Evolutionary conservation across 148 eudicot species (phyloP).

Genomic region (Fagopyrum tataricum): DNA sequence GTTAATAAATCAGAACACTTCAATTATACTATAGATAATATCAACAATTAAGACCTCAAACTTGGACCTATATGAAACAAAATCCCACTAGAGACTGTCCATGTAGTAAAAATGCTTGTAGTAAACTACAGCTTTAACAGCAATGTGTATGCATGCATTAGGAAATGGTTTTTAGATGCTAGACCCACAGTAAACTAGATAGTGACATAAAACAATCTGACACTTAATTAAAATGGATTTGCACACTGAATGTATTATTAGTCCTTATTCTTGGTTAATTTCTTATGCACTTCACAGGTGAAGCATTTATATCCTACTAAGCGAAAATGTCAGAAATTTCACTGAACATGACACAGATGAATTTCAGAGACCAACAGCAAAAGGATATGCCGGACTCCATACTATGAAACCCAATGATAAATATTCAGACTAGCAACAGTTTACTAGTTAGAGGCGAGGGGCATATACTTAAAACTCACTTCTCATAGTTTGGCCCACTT

Average conservation of each 20-base stretch:
- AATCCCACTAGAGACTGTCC: neutral
- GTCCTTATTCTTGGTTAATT: neutral
- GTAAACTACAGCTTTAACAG: too few relatives aligned
- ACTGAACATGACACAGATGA: neutral
- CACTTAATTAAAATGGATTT: neutral
- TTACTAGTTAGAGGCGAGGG: neutral
- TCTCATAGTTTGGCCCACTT: conserved; percentile 36
- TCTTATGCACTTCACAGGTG: neutral
- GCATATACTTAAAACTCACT: conserved; percentile 39
- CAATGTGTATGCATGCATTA: too few relatives aligned
- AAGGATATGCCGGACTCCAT: neutral
- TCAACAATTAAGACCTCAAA: neutral
- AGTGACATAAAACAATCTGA: neutral
- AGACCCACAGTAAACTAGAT: too few relatives aligned
- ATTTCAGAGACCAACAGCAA: neutral
- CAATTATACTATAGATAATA: neutral
- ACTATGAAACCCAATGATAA: neutral
- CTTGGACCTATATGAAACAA: neutral
- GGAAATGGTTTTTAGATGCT: too few relatives aligned
- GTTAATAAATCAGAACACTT: neutral
- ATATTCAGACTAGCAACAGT: neutral
- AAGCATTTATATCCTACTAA: neutral
- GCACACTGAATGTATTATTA: neutral
- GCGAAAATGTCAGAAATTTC: neutral
- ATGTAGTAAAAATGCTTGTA: too few relatives aligned